phyloP scores from a whole-genome alignment of 1,284 basidiomycete genomes.

The Boletellus dicymbophilus region DNA sequence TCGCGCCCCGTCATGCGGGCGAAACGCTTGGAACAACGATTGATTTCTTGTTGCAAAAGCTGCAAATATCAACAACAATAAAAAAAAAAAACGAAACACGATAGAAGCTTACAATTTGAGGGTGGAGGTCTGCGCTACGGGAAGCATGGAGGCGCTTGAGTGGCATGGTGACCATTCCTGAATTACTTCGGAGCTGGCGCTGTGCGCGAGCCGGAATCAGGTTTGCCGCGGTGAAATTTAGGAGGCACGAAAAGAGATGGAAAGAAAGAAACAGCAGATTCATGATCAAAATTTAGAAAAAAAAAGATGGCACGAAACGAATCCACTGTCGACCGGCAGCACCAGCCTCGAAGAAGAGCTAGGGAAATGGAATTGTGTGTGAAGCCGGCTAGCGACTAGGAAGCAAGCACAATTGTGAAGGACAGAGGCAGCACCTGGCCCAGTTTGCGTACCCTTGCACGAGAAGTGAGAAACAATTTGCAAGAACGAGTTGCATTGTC shows the following conservation, averaged over 20 bases:
- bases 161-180: slow-evolving; percentile 28
- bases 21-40: slow-evolving; percentile 62
- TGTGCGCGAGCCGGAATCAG: slow-evolving; percentile 20
- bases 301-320: neutral
- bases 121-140: slow-evolving; percentile 46
- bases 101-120: slow-evolving; percentile 58
- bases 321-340: slow-evolving; percentile 17
- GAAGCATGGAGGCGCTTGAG: slow-evolving; percentile 22
- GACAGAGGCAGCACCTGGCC: slow-evolving; percentile 24
- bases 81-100: neutral
- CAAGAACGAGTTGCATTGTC: slow-evolving; percentile 17
- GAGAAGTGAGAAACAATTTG: neutral
- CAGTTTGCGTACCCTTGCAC: slow-evolving; percentile 7
- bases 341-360: neutral
- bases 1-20: slow-evolving; percentile 68
- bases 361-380: neutral
- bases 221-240: slow-evolving; percentile 5
- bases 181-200: slow-evolving; percentile 10
- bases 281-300: slow-evolving; percentile 26
- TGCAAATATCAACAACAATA: slow-evolving; percentile 32
- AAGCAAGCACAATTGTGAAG: slow-evolving; percentile 7
- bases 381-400: slow-evolving; percentile 23
- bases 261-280: slow-evolving; percentile 17
- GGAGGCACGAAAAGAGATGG: slow-evolving; percentile 21
- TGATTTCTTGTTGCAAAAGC: slow-evolving; percentile 73